These are phyloP conservation scores for Cucurbita argyrosperma DNA, from an alignment of 306 rosid genomes.

Conservation along the genomic window DNA sequence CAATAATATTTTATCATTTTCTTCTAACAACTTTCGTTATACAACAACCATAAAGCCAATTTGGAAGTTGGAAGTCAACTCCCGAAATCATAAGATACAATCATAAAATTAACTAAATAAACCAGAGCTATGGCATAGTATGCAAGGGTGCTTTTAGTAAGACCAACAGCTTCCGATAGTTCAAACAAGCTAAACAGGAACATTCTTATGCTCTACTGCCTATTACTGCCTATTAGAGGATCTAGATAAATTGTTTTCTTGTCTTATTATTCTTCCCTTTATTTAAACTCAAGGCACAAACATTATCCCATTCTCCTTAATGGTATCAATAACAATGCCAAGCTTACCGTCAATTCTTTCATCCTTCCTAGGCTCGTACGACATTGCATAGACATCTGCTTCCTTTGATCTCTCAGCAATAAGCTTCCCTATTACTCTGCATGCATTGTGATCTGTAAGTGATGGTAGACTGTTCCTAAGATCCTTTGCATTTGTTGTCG, in stretches of 20 bases:
- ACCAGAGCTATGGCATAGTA: background rate
- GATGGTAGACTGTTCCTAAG: slow-evolving; percentile 57
- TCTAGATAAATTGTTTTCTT: background rate
- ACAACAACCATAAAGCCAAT: no score
- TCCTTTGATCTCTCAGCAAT: slow-evolving; percentile 80
- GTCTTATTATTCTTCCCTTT: background rate
- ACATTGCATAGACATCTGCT: slow-evolving; percentile 78
- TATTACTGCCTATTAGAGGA: background rate
- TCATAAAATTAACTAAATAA: background rate
- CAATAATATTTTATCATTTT: no score
- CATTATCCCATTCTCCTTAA: slow-evolving; percentile 62
- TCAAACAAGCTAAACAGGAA: background rate
- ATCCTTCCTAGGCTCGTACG: slow-evolving; percentile 67
- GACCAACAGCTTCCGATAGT: background rate
- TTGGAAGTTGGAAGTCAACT: no score
- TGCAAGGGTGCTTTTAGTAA: background rate
- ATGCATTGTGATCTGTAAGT: slow-evolving; percentile 51
- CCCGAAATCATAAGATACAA: background rate
- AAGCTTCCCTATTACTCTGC: slow-evolving; percentile 53
- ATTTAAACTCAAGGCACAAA: slow-evolving; percentile 18
- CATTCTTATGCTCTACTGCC: background rate
- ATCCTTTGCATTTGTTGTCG: slow-evolving; percentile 72
- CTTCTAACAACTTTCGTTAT: background rate
- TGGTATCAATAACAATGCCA: slow-evolving; percentile 69
- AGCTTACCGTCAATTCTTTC: slow-evolving; percentile 77